Evolutionary conservation across 352 stramenopile genomes (phyloP).

Genomic region (Phytophthora chlamydospora): DNA sequence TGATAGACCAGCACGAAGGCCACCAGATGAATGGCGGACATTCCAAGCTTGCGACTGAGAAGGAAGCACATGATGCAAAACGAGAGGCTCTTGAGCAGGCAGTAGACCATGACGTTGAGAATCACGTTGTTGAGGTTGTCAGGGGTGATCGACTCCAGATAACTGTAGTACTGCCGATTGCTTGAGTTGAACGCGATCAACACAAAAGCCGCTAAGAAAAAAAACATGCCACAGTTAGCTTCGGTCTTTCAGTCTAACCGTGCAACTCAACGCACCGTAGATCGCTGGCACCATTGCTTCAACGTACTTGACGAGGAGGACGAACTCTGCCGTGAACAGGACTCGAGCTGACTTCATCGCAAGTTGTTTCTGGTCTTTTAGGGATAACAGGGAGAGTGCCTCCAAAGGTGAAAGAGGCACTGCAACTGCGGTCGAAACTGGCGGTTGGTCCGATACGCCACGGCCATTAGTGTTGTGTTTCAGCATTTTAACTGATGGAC

Average conservation of each 20-base stretch:
- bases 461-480: not conserved
- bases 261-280: conserved; percentile 3
- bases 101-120: conserved; percentile 8
- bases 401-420: not conserved
- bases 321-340: conserved; percentile 4
- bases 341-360: not conserved
- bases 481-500: not conserved
- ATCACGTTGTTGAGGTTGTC: conserved; percentile 11
- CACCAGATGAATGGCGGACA: conserved; percentile 7
- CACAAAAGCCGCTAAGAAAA: conserved; percentile 4
- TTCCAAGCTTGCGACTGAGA: conserved; percentile 6
- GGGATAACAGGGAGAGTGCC: not conserved
- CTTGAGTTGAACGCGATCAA: not conserved
- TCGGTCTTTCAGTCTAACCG: not conserved
- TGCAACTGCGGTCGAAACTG: not conserved
- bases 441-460: not conserved
- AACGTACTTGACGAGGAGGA: conserved; percentile 14
- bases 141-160: conserved; percentile 8
- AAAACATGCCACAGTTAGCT: not conserved
- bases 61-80: conserved; percentile 10
- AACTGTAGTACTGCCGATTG: conserved; percentile 4
- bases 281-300: conserved; percentile 14
- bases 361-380: not conserved
- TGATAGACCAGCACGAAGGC: conserved; percentile 8
- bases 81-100: conserved; percentile 4